Evolutionary conservation across 768 basidiomycete species (phyloP).

Genomic region (Tricholomella constricta): DNA sequence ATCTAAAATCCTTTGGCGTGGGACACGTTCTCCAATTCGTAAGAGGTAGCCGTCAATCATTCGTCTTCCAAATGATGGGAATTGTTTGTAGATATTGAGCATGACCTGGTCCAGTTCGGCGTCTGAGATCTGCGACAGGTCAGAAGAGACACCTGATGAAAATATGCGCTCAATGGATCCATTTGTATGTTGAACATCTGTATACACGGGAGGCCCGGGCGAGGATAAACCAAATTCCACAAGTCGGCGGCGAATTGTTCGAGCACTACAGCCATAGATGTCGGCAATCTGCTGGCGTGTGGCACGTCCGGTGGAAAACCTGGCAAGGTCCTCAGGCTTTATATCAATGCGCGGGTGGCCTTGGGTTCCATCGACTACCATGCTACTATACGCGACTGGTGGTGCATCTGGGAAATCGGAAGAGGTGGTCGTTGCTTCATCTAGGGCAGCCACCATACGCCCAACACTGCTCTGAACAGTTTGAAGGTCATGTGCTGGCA

Average conservation of each 20-base stretch:
- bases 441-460: no score
- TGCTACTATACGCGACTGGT: no score
- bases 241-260: constrained; percentile 17
- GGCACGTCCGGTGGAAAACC: constrained; percentile 1
- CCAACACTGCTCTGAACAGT: no score
- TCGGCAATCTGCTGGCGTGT: constrained; percentile 9
- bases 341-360: no score
- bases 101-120: no score
- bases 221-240: constrained; percentile 16
- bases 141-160: constrained; percentile 6
- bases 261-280: constrained; percentile 9
- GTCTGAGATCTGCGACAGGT: constrained; percentile 17
- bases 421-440: no score
- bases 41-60: no score
- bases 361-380: no score
- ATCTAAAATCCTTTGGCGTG: constrained; percentile 17
- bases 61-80: no score
- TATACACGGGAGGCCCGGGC: constrained; percentile 20
- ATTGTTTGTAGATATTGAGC: no score
- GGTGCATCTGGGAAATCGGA: no score
- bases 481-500: no score
- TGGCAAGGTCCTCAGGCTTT: constrained; percentile 13
- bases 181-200: constrained; percentile 8
- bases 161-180: constrained; percentile 8
- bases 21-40: constrained; percentile 24